Evolutionary conservation across 768 basidiomycete genomes (phyloP), one percentile per base, ranked within the genome.

Genomic region (Lentinula lateritia): DNA sequence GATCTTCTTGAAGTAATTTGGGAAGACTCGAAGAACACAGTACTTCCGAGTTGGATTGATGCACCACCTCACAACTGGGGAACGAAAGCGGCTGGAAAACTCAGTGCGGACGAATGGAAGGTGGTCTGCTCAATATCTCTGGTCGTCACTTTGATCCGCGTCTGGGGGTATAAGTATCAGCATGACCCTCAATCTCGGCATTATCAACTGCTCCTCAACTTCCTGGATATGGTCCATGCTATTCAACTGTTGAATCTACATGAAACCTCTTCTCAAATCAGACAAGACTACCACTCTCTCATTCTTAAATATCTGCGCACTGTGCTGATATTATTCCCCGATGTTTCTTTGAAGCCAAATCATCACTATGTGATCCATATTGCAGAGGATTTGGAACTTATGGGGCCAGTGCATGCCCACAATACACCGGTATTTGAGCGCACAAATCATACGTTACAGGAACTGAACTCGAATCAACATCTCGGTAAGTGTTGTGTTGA

Each of bases 61-160:
- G n/a, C 56, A 10, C 64, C 69, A 46, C 68, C 69, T 36, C 23
- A 65, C 23, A 59, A 66, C 54, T 64, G 63, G 69, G 64, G 71
- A 5, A 67, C 68, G 39, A n/a, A 57, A 28, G 10, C 68, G 58
- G 56, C 66, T 1, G 72, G 72, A 15, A 74, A 74, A 48, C 69
- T 74, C 7, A 69, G 65, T 20, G 75, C 75, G 0, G 70, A 77
- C 43, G 71, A 79, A 28, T 78, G 74, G 73, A 54, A 72, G 4
- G 67, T 67, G 1, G 61, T 71, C 6, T 72, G 71, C 58, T 68
- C 68, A 0, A 66, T 78, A 13, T 70, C 75, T 60, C 60, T 78
- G 0, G 66, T 69, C 0, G 68, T 77, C 48, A 75, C 74, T 1
- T 65, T 79, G 1, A 69, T 74, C 10, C 67, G 73, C 10, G 62